phyloP scores from a whole-genome alignment of 2,329 filamentous ascomycete genomes.

The Trichoderma sp. region DNA sequence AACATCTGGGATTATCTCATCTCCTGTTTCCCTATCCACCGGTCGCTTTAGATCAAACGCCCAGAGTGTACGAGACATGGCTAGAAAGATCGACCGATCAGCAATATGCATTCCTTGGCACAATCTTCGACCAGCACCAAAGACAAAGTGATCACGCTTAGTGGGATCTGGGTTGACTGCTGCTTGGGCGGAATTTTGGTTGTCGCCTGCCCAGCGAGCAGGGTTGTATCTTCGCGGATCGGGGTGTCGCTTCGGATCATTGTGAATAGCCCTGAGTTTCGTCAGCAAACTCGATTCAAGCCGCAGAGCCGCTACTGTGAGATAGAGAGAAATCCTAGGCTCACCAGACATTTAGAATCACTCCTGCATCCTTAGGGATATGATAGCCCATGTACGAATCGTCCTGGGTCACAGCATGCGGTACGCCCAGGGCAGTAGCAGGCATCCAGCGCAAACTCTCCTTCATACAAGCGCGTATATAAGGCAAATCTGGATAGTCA shows the following conservation, averaged over 20 bases:
- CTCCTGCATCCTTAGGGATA: slow-evolving; percentile 24
- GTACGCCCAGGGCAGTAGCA: slow-evolving; percentile 34
- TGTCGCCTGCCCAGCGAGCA: slow-evolving; percentile 26
- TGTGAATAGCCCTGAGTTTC: not conserved
- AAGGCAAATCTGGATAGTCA: slow-evolving; percentile 33
- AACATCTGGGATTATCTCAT: slow-evolving; percentile 7
- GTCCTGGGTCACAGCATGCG: slow-evolving; percentile 37
- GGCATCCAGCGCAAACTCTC: slow-evolving; percentile 32
- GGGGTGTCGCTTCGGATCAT: slow-evolving; percentile 42
- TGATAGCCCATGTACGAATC: slow-evolving; percentile 12
- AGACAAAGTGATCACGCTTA: slow-evolving; percentile 28
- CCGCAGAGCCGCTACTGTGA: not conserved
- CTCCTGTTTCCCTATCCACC: not conserved
- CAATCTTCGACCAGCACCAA: slow-evolving; percentile 36
- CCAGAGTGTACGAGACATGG: slow-evolving; percentile 43
- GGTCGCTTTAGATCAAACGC: slow-evolving; percentile 44
- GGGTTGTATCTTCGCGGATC: slow-evolving; percentile 34
- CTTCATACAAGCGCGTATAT: slow-evolving; percentile 33
- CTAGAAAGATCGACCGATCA: slow-evolving; percentile 33
- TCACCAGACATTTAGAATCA: slow-evolving; percentile 35
- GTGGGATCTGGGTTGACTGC: slow-evolving; percentile 25
- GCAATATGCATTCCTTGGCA: slow-evolving; percentile 35
- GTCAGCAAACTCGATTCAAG: not conserved
- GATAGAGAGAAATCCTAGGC: not conserved
- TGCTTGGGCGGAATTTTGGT: slow-evolving; percentile 9